These are phyloP conservation scores for Colletotrichum costaricense DNA, from an alignment of 2,329 filamentous ascomycete genomes.

Conservation along the genomic window DNA sequence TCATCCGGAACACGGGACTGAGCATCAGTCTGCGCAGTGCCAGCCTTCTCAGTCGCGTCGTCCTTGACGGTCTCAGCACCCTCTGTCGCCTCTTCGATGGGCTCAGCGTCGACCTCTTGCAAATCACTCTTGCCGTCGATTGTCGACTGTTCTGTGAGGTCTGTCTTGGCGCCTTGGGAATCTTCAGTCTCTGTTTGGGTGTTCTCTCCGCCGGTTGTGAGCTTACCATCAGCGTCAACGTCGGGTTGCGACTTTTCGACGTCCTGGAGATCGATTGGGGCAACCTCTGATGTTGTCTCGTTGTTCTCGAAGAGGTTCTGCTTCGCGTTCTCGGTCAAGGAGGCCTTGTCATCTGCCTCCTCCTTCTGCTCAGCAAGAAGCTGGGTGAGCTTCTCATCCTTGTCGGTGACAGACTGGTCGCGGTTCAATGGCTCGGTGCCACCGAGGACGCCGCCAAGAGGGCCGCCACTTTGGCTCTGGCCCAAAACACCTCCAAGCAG, in stretches of 20 bases:
- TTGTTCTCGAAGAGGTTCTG: conserved; percentile 34
- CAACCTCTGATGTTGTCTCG: conserved; percentile 35
- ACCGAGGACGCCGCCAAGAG: conserved; percentile 24
- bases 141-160: conserved; percentile 30
- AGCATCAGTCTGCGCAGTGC: conserved; percentile 3
- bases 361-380: conserved; percentile 28
- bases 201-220: conserved; percentile 28
- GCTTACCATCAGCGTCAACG: conserved; percentile 25
- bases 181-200: conserved; percentile 34
- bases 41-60: conserved; percentile 17
- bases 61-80: conserved; percentile 16
- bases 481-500: conserved; percentile 16
- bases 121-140: conserved; percentile 25
- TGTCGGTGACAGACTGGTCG: conserved; percentile 27
- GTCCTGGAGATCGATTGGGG: conserved; percentile 35
- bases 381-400: conserved; percentile 33
- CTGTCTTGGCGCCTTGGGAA: conserved; percentile 34
- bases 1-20: conserved; percentile 9
- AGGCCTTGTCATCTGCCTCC: conserved; percentile 25
- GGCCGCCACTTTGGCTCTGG: conserved; percentile 15
- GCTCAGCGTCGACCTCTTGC: conserved; percentile 31
- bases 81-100: conserved; percentile 26
- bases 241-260: conserved; percentile 23
- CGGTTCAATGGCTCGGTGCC: conserved; percentile 27
- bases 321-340: conserved; percentile 34